Base-by-base conservation (phyloP, 768 basidiomycete genomes). In the Psilocybe cyanescens region DNA sequence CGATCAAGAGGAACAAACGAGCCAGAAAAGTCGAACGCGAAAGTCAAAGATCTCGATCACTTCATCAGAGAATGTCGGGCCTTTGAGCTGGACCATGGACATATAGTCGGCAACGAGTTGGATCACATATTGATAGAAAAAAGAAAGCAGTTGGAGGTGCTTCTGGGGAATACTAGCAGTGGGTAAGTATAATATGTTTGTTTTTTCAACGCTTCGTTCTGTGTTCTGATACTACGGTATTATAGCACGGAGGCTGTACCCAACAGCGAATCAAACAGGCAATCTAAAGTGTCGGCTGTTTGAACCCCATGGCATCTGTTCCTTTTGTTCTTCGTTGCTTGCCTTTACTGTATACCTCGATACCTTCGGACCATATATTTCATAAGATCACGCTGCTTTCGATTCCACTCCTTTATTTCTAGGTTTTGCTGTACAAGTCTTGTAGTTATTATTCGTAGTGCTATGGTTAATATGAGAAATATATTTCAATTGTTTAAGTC, bases 1-100 rank as follows among this genome's bases (percentile, higher is more conserved):
- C 84, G 86, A 11, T 79, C 83, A n/a, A 84, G 89, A 30, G 88
- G 89, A 16, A 86, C 88, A 0, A 83, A 83, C 37, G 90, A 92
- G 65, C 91, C 91, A 1, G 88, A 91, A 61, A 51, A 81, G 19
- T 89, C 88, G 1, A 76, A 79, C 24, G 70, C 75, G 4, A 82
- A 84, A 14, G 78, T 77, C 3, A 85, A 86, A 64, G 86, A 88
- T 59, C 77, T 92, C 1, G 86, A 89, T 17, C 81, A 86, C 19
- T 92, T 86, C 63, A 74, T 91, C 28, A 86, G 90, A 30, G 86
- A 90, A 64, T 78, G 79, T 39, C 67, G 79, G 44, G 83, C 84
- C 1, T 89, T 87, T 64, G 65, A 79, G 51, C 73, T 89, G 67
- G 90, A 91, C 65, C 69, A 81, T 59, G 89, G 83, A 0, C 79